These are phyloP conservation scores for Neurospora africana DNA, from an alignment of 495 filamentous ascomycete genomes.

Conservation along the genomic window DNA sequence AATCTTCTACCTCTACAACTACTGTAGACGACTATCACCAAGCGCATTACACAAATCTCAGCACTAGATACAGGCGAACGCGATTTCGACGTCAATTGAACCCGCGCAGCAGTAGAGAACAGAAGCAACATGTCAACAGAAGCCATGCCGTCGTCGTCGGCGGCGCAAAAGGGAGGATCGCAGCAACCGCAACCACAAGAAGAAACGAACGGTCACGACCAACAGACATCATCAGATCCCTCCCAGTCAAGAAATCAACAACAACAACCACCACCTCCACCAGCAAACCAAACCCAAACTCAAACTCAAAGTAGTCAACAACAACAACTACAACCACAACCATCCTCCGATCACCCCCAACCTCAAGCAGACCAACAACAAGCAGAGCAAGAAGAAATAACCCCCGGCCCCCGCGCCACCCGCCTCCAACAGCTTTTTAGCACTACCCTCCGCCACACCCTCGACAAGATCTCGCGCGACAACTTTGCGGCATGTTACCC, in stretches of 20 bases:
- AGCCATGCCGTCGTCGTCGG: background rate
- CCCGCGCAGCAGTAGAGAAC: background rate
- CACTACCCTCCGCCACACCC: constrained; percentile 56
- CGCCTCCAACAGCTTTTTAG: constrained; percentile 61
- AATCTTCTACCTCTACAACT: background rate
- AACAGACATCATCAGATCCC: background rate
- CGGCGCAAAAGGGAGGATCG: background rate
- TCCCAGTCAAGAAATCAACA: background rate
- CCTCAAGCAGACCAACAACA: constrained; percentile 18
- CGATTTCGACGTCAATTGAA: background rate
- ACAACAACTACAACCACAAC: background rate
- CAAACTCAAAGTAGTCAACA: background rate
- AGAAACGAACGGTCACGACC: constrained; percentile 1
- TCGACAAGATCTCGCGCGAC: constrained; percentile 60
- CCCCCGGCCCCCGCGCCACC: constrained; percentile 66
- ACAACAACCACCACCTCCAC: background rate
- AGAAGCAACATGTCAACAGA: background rate
- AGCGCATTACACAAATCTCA: background rate
- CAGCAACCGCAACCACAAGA: background rate
- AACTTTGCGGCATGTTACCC: constrained; percentile 88
- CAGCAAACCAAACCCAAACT: background rate
- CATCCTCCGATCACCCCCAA: background rate
- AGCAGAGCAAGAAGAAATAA: constrained; percentile 29
- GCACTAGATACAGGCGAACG: too few species aligned
- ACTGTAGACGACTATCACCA: background rate